Evolutionary conservation across 202 grass and related monocot species (phyloP), one percentile per base, ranked within the genome.

Genomic region (Panicum hallii): DNA sequence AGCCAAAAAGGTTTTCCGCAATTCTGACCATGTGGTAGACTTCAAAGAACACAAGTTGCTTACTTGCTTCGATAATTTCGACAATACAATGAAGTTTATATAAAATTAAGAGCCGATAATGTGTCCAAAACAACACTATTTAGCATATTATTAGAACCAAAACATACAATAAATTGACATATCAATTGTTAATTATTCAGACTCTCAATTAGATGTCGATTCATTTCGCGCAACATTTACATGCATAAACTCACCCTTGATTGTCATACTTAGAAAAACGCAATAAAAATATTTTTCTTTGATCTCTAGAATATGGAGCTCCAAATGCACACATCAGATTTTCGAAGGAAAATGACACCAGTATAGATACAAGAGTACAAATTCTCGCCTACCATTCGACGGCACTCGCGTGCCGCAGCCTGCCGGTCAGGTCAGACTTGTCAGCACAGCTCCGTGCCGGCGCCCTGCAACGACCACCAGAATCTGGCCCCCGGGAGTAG

Each of bases 281-380:
- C 14, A 32, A 20, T 13, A 63, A 23, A 40, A 52, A 48, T 10
- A n/a, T n/a, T 50, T 32, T 20, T n/a, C 72, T n/a, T 53, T 40
- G 72, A 22, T 38, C 2, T 74, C 8, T 53, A 2, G 26, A 63
- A 54, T 63, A 26, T 38, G 9, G 22, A 42, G 0, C 20, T 20
- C 12, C 19, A 52, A 26, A 67, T 12, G 34, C 8, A 47, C 10
- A 20, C 41, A 63, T 22, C 20, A 74, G 14, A 16, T 36, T 63
- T 78, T 43, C 34, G 2, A 43, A 45, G 22, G 64, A 82, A 82
- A 71, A 82, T 0, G 54, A 87, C 79, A 38, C 23, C 14, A 19
- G 2, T 43, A 44, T 6, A 38, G 36, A 45, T 4, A 20, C 64
- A 62, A 85, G 74, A 3, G 34, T 15, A 34, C 67, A 80, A 36